Conservation (phyloP, 805 yeast genomes). For the Cyberlindnera saturnus region DNA sequence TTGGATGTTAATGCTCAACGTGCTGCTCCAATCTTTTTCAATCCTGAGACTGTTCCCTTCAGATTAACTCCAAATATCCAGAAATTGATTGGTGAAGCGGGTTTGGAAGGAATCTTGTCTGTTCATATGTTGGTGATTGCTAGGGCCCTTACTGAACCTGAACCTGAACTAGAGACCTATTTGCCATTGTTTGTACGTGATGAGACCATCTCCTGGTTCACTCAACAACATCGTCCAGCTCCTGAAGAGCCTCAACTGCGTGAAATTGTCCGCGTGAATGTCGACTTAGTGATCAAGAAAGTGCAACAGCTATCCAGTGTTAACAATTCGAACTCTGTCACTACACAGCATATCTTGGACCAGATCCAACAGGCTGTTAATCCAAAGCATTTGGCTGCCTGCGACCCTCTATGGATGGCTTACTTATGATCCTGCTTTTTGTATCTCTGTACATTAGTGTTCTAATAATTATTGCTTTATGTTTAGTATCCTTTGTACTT, state of each 20-base stretch:
- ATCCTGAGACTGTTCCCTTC: slow-evolving; percentile 92
- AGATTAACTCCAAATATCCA: slow-evolving; percentile 95
- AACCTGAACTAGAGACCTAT: slow-evolving; percentile 85
- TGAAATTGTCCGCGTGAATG: slow-evolving; percentile 84
- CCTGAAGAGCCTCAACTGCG: slow-evolving; percentile 80
- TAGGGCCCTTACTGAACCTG: slow-evolving; percentile 84
- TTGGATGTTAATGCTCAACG: slow-evolving; percentile 26
- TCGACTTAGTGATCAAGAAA: slow-evolving; percentile 75
- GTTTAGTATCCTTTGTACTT: not conserved
- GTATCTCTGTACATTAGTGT: not conserved
- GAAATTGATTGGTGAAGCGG: slow-evolving; percentile 88
- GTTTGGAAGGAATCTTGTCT: slow-evolving; percentile 85
- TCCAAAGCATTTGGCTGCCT: slow-evolving; percentile 85
- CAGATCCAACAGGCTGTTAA: slow-evolving; percentile 92
- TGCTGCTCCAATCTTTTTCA: slow-evolving; percentile 73
- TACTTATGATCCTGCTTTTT: slow-evolving; percentile 41
- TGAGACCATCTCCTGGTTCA: slow-evolving; percentile 91
- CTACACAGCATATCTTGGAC: slow-evolving; percentile 86
- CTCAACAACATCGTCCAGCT: slow-evolving; percentile 76
- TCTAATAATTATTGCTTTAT: not conserved
- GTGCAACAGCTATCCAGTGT: slow-evolving; percentile 71
- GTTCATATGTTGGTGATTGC: slow-evolving; percentile 82
- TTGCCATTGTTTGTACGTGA: slow-evolving; percentile 93
- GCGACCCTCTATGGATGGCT: slow-evolving; percentile 95
- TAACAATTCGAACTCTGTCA: slow-evolving; percentile 47